Evolutionary conservation across 306 rosid genomes (phyloP), one percentile per base, ranked within the genome.

Genomic region (Arachis stenosperma): DNA sequence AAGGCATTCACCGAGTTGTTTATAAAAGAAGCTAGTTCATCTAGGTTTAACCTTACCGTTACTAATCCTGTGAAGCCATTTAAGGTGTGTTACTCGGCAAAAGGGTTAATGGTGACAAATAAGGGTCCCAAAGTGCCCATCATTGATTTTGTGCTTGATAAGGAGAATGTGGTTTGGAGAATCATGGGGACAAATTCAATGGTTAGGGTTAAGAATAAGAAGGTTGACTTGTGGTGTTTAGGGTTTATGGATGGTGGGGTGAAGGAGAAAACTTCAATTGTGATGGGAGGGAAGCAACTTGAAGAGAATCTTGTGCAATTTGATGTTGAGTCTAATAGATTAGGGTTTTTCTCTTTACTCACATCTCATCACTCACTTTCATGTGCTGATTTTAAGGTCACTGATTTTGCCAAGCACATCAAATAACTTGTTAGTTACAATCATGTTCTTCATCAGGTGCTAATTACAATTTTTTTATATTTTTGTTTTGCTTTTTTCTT

Each of bases 261-360:
- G 4, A 8, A 67, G n/a, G 37, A 7, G 53, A 69, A 54, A 11
- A 54, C 74, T 0, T 40, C 74, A 0, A 55, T 69, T 7, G 51
- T 55, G 14, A 40, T 69, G 0, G 74, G 74, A 39, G 74, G 62
- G 51, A 69, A 53, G 40, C 74, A 53, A 22, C 53, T 69, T 0
- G 74, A 70, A 59, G 75, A 71, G 29, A 44, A 58, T 60, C 58
- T 72, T 14, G 6, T 72, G 17, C 60, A 60, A 22, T 33, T 60
- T 33, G 58, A 71, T 7, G 57, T 72, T 33, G 22, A 72, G 5
- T 33, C 30, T 3, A 47, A 72, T 15, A 72, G 37, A 9, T 60
- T 72, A 6, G 76, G 68, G 11, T 48, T 60, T 40, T 44, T 59
- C 1, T 3, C 76, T 60, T 72, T 57, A 0, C 68, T 72, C 5